Base-by-base conservation (phyloP, 2,329 filamentous ascomycete species). In the Alternaria postmessia region DNA sequence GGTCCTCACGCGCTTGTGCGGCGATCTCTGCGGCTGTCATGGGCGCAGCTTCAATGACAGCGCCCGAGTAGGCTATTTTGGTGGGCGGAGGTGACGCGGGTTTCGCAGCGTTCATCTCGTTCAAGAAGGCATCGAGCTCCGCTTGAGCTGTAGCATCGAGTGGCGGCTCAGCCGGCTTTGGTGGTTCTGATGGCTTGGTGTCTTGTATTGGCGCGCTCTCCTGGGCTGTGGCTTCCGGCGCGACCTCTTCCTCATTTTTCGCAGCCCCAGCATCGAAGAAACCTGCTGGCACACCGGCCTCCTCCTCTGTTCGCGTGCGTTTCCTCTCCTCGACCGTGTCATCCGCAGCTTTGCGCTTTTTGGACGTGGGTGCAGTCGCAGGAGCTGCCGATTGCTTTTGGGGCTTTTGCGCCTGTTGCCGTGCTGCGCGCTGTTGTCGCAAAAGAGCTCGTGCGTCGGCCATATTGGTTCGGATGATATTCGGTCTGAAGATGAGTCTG, bases 81-180 rank as follows among this genome's bases (percentile, higher is more conserved):
- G 96, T 88, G 3, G 91, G 91, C 75, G 97, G 90, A 74, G 96
- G 96, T 8, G 92, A 91, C 2, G 91, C 90, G 9, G 66, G 54
- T 91, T 91, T 95, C 54, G 89, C 87, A 72, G 96, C 92, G 74
- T 94, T 88, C 8, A 92, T 80, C 41, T 81, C 79, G 39, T 61
- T 62, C 60, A 78, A 47, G 54, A 78, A 77, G 16, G 73, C 93
- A 74, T 96, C 89, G 2, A 92, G 79, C 32, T 81, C 80, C 12
- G 69, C 70, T 43, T 76, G 67, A 14, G 68, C 71, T 3, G 64
- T 63, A 3, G 67, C 48, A 49, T 70, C 66, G 32, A 67, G 63
- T 22, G 60, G 63, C 3, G 64, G 51, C 16, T 57, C 38, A 3
- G 51, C 20, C 8, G 66, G 46, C 22, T 66, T 39, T 36, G 54